A percentile compares a stretch with the other conserved stretches of the same genome.
phyloP scores from a whole-genome alignment of 495 filamentous ascomycete species.

The Aspergillus cristatus region DNA sequence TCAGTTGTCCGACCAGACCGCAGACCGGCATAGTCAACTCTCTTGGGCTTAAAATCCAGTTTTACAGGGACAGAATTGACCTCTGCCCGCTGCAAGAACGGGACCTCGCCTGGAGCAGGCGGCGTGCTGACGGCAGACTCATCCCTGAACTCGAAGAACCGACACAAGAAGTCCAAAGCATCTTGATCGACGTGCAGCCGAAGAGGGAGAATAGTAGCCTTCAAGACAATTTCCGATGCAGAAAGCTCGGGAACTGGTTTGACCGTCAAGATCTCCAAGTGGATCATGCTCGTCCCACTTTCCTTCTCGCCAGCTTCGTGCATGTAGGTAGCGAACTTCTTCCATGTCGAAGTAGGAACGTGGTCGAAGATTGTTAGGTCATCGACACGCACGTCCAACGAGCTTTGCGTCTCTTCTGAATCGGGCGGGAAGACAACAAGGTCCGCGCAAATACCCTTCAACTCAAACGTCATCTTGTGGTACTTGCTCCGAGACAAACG shows the following conservation, averaged over 20 bases:
- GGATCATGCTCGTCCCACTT: constrained; percentile 77
- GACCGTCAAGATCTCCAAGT: constrained; percentile 80
- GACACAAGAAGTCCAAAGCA: constrained; percentile 90
- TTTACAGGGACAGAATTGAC: constrained; percentile 73
- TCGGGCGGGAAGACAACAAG: constrained; percentile 72
- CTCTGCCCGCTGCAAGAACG: constrained; percentile 86
- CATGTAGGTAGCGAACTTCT: constrained; percentile 93
- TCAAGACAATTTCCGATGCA: constrained; percentile 84
- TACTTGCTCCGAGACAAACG: constrained; percentile 76
- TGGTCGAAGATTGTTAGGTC: constrained; percentile 92
- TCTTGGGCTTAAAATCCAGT: constrained; percentile 96
- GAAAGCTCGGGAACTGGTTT: constrained; percentile 73
- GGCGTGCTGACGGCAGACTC: constrained; percentile 43
- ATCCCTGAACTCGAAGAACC: constrained; percentile 97
- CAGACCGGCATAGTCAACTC: constrained; percentile 87
- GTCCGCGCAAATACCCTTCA: constrained; percentile 78
- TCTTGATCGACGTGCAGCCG: constrained; percentile 96
- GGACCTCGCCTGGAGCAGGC: constrained; percentile 53
- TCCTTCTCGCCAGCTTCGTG: constrained; percentile 77
- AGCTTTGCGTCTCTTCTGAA: constrained; percentile 72
- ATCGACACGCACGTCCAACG: constrained; percentile 69
- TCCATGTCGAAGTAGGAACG: constrained; percentile 93
- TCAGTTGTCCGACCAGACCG: constrained; percentile 97
- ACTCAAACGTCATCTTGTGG: constrained; percentile 93
- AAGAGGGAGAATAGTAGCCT: constrained; percentile 76